These are phyloP conservation scores for Alternaria conjuncta DNA, from an alignment of 2,329 filamentous ascomycete genomes.

Conservation along the genomic window DNA sequence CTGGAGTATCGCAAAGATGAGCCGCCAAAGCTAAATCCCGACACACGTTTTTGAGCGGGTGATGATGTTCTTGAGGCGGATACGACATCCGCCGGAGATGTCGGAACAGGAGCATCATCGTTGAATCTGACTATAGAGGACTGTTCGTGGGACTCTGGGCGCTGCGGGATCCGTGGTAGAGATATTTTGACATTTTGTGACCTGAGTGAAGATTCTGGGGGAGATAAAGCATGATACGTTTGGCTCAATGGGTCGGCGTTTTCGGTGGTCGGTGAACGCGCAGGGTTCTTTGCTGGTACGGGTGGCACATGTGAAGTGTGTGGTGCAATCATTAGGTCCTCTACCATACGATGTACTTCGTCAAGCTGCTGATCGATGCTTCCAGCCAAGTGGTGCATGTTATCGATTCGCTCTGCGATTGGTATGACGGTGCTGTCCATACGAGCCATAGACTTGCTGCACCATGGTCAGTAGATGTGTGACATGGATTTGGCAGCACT, in stretches of 20 bases:
- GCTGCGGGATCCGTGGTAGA: conserved; percentile 10
- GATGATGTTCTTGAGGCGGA: conserved; percentile 14
- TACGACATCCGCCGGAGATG: conserved; percentile 11
- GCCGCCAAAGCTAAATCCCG: conserved; percentile 54
- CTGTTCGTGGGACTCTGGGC: conserved; percentile 1
- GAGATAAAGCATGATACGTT: background rate
- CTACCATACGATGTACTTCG: conserved; percentile 38
- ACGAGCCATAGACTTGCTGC: conserved; percentile 44
- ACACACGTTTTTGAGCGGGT: conserved; percentile 26
- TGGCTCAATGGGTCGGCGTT: background rate
- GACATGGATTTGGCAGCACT: conserved; percentile 3
- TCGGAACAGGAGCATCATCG: conserved; percentile 5
- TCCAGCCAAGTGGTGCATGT: conserved; percentile 30
- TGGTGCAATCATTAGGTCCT: conserved; percentile 30
- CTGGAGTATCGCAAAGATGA: conserved; percentile 84
- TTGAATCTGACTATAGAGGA: conserved; percentile 7
- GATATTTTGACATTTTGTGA: conserved; percentile 6
- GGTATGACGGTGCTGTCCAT: conserved; percentile 39
- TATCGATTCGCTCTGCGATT: conserved; percentile 43
- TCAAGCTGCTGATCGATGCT: conserved; percentile 37
- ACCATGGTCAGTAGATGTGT: conserved; percentile 15
- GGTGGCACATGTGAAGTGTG: conserved; percentile 13
- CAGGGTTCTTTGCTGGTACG: conserved; percentile 19
- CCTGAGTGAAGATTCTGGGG: background rate
- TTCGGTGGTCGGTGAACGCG: conserved; percentile 25